Percentiles rank a stretch among this genome's conserved stretches.
phyloP scores from a whole-genome alignment of 1,139 yeast species.

The Nematodospora anomalae region DNA sequence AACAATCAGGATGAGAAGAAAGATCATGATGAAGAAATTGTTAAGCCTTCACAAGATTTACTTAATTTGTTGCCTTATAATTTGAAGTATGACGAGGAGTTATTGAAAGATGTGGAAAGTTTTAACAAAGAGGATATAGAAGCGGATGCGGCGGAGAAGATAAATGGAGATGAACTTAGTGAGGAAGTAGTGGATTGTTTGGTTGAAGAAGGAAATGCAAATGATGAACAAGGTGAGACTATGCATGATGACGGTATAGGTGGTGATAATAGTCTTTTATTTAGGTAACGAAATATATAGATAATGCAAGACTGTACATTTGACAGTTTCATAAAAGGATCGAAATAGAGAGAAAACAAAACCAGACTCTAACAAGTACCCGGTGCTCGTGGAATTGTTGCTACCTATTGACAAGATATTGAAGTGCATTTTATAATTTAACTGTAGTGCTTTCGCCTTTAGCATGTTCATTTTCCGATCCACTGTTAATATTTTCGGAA shows the following conservation, averaged over 20 bases:
- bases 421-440: background rate
- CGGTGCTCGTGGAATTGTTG: no score
- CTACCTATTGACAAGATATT: slow-evolving; percentile 1
- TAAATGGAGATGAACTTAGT: background rate
- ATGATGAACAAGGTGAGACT: background rate
- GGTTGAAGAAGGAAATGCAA: background rate
- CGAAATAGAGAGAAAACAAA: background rate
- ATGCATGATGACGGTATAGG: slow-evolving; percentile 18
- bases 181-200: background rate
- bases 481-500: no score
- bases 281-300: slow-evolving; percentile 3
- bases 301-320: background rate
- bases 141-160: background rate
- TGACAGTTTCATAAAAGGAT: background rate
- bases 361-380: no score
- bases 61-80: slow-evolving; percentile 32
- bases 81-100: slow-evolving; percentile 24
- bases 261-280: slow-evolving; percentile 15
- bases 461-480: background rate
- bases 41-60: slow-evolving; percentile 24
- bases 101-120: slow-evolving; percentile 13
- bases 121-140: background rate
- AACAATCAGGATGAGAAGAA: slow-evolving; percentile 5
- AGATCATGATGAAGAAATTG: slow-evolving; percentile 13
- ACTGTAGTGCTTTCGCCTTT: background rate